These are phyloP conservation scores for Nothophytophthora sp. DNA, from an alignment of 352 stramenopile genomes.

Conservation along the genomic window DNA sequence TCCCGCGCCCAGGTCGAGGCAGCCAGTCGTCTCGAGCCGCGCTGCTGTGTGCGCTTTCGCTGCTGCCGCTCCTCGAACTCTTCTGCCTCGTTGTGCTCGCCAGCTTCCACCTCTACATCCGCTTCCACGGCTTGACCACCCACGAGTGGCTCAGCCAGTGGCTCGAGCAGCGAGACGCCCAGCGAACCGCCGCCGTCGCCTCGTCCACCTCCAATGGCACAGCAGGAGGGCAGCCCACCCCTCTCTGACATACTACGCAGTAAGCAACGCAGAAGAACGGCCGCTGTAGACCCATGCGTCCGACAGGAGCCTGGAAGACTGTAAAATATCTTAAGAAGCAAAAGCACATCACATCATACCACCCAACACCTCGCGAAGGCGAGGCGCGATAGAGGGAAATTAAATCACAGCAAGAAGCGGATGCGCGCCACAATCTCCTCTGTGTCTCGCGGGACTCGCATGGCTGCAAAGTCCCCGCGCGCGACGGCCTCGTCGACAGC, in stretches of 20 bases:
- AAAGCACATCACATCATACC: no score
- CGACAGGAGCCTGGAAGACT: no score
- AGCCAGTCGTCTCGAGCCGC: conserved; percentile 12
- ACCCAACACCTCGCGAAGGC: no score
- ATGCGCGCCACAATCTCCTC: conserved; percentile 55
- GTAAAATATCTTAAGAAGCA: no score
- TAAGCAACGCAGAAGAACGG: no score
- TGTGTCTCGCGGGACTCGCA: conserved; percentile 34
- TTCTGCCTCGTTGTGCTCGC: conserved; percentile 59
- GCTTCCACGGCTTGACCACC: conserved; percentile 42
- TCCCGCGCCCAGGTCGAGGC: background rate
- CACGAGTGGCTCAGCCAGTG: conserved; percentile 63
- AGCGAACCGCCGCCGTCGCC: background rate
- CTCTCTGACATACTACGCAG: no score
- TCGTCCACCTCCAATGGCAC: background rate
- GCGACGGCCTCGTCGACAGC: conserved; percentile 26
- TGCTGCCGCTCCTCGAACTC: conserved; percentile 54
- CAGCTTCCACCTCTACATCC: conserved; percentile 69
- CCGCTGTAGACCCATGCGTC: no score
- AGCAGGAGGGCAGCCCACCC: conserved; percentile 4
- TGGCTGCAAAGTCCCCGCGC: conserved; percentile 35
- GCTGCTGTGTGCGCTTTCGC: conserved; percentile 35
- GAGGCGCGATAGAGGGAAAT: no score
- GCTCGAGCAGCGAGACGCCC: conserved; percentile 17
- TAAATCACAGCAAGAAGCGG: conserved; percentile 67